phyloP scores from a whole-genome alignment of 768 basidiomycete genomes.

The Dacryopinax primogenitus region DNA sequence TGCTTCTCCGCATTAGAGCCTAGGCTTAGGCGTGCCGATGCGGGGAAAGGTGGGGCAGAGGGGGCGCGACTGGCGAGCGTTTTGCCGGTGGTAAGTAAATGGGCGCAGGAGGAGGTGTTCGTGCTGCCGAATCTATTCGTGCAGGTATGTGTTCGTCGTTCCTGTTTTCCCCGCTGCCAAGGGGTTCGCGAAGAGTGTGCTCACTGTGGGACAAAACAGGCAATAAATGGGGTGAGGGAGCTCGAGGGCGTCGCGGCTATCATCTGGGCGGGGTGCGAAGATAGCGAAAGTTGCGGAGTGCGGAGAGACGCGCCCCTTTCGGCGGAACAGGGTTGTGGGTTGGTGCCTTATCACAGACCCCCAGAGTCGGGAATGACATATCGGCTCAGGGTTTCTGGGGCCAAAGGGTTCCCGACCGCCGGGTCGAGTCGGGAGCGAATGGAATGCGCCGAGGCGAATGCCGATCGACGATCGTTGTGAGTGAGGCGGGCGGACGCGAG shows the following conservation, averaged over 20 bases:
- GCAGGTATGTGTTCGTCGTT: conserved; percentile 45
- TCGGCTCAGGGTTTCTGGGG: background rate
- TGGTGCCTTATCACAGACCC: background rate
- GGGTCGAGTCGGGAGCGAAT: background rate
- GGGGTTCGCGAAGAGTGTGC: background rate
- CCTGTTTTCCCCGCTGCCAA: background rate
- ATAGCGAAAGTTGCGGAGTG: background rate
- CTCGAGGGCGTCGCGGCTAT: background rate
- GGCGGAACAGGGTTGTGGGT: background rate
- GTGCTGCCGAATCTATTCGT: conserved; percentile 66
- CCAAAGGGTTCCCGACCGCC: background rate
- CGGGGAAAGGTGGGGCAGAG: conserved; percentile 23
- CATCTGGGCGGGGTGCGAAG: background rate
- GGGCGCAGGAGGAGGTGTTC: conserved; percentile 58
- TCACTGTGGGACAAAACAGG: background rate
- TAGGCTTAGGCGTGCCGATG: conserved; percentile 32
- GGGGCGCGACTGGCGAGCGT: conserved; percentile 63
- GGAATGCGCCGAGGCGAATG: background rate
- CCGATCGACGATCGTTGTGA: background rate
- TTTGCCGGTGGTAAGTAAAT: conserved; percentile 64
- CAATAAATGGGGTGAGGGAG: background rate
- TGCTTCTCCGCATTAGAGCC: conserved; percentile 41
- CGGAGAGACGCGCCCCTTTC: background rate
- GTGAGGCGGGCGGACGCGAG: background rate
- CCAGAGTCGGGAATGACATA: background rate